phyloP scores from a whole-genome alignment of 192 early-diverging fungal genomes.

The Entomortierella beljakovae region DNA sequence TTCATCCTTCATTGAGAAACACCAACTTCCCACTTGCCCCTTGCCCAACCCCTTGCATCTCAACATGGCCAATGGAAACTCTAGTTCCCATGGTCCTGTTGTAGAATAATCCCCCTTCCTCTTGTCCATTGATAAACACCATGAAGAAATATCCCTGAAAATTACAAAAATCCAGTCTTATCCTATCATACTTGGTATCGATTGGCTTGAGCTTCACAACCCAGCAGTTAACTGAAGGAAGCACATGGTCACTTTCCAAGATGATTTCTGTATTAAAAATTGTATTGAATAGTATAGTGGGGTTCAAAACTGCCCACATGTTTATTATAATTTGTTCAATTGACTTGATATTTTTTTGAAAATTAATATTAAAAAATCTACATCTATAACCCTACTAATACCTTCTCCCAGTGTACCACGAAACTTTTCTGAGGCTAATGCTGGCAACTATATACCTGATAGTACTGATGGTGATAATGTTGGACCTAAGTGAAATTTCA shows the following conservation, averaged over 20 bases:
- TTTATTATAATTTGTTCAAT: too few relatives aligned
- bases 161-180: conserved; percentile 6
- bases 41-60: conserved; percentile 15
- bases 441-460: too few relatives aligned
- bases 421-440: too few relatives aligned
- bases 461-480: too few relatives aligned
- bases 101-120: neutral
- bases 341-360: too few relatives aligned
- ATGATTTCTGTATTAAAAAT: conserved; percentile 23
- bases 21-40: too few relatives aligned
- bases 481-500: too few relatives aligned
- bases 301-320: too few relatives aligned
- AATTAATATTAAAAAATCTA: too few relatives aligned
- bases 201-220: conserved; percentile 8
- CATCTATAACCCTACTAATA: too few relatives aligned
- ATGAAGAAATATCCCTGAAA: neutral
- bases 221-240: conserved; percentile 10
- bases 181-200: conserved; percentile 11
- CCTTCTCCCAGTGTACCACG: too few relatives aligned
- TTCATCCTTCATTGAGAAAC: neutral
- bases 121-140: neutral
- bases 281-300: conserved; percentile 12
- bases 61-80: conserved; percentile 9
- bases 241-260: conserved; percentile 3
- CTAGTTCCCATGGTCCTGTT: conserved; percentile 4